Percentiles rank a stretch among this genome's conserved stretches.
These are phyloP conservation scores for Aspergillus ibericus DNA, from an alignment of 2,329 filamentous ascomycete species.

Conservation along the genomic window DNA sequence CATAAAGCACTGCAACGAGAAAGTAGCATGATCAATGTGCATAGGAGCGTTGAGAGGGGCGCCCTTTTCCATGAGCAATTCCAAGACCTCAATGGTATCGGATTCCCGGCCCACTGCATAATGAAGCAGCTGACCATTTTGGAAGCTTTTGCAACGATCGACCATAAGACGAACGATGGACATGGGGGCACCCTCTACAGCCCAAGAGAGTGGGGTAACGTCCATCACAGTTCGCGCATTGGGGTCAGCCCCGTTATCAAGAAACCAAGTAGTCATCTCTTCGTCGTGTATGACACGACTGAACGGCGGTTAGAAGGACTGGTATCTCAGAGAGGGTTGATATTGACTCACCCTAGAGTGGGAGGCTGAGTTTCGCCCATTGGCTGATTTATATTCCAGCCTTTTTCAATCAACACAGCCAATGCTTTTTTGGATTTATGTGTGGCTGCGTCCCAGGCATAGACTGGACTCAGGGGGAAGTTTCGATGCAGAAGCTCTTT, in stretches of 20 bases:
- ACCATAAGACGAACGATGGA: slow-evolving; percentile 22
- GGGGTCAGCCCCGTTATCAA: slow-evolving; percentile 28
- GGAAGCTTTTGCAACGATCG: slow-evolving; percentile 16
- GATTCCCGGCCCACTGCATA: slow-evolving; percentile 18
- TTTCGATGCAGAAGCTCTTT: slow-evolving; percentile 19
- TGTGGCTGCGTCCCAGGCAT: slow-evolving; percentile 17
- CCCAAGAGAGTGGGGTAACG: slow-evolving; percentile 25
- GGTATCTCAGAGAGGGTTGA: not conserved
- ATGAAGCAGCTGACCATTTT: slow-evolving; percentile 26
- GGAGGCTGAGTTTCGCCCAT: slow-evolving; percentile 20
- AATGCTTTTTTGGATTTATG: slow-evolving; percentile 14
- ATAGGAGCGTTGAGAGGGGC: slow-evolving; percentile 21
- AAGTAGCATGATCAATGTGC: slow-evolving; percentile 21
- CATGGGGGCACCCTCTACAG: slow-evolving; percentile 21
- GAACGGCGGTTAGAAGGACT: not conserved
- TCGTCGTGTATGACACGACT: slow-evolving; percentile 22
- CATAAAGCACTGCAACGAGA: slow-evolving; percentile 21
- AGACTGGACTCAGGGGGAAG: slow-evolving; percentile 17
- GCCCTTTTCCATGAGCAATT: slow-evolving; percentile 19
- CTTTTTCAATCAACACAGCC: slow-evolving; percentile 14
- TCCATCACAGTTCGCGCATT: slow-evolving; percentile 26
- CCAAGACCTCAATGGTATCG: slow-evolving; percentile 19
- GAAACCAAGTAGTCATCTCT: slow-evolving; percentile 27
- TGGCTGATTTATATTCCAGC: slow-evolving; percentile 26
- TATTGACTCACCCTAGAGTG: slow-evolving; percentile 20